Percentiles rank a stretch among this genome's conserved stretches.
phyloP scores from a whole-genome alignment of 1,284 basidiomycete species.

The Austropuccinia psidii region DNA sequence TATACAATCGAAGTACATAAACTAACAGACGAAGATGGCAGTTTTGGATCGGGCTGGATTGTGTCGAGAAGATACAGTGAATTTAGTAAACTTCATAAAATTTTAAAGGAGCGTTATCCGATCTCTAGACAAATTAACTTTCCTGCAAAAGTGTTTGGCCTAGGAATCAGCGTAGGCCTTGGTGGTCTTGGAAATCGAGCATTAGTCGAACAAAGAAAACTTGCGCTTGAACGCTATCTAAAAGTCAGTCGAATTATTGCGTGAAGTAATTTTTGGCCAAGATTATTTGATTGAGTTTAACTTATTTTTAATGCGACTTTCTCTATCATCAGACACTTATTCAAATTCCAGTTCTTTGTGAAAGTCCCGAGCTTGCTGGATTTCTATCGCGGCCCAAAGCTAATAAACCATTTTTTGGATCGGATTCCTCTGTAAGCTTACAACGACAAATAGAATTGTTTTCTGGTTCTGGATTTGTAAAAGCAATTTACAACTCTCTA shows the following conservation, averaged over 20 bases:
- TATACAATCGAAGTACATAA: constrained; percentile 91
- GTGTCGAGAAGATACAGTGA: constrained; percentile 88
- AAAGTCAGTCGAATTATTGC: constrained; percentile 55
- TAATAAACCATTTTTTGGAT: constrained; percentile 54
- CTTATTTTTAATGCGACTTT: not conserved
- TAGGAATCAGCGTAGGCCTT: constrained; percentile 52
- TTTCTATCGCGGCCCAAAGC: constrained; percentile 82
- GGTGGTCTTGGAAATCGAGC: constrained; percentile 51
- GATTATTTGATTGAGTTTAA: not conserved
- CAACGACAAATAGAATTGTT: constrained; percentile 48
- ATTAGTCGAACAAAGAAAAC: constrained; percentile 71
- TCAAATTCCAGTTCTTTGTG: constrained; percentile 65
- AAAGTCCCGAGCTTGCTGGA: constrained; percentile 68
- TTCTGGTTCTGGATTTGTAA: constrained; percentile 63
- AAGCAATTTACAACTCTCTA: constrained; percentile 75
- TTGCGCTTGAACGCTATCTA: constrained; percentile 76
- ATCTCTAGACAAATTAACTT: constrained; percentile 68
- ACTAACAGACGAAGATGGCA: constrained; percentile 60
- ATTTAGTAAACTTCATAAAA: constrained; percentile 78
- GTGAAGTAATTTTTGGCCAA: not conserved
- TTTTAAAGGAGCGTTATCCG: constrained; percentile 64
- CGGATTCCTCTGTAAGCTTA: constrained; percentile 16
- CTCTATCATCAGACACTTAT: constrained; percentile 58
- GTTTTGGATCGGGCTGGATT: constrained; percentile 74
- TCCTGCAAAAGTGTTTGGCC: constrained; percentile 80